Evolutionary conservation across 108 stramenopile genomes (phyloP), one percentile per base, ranked within the genome.

Genomic region (Mediolabrus comicus): DNA sequence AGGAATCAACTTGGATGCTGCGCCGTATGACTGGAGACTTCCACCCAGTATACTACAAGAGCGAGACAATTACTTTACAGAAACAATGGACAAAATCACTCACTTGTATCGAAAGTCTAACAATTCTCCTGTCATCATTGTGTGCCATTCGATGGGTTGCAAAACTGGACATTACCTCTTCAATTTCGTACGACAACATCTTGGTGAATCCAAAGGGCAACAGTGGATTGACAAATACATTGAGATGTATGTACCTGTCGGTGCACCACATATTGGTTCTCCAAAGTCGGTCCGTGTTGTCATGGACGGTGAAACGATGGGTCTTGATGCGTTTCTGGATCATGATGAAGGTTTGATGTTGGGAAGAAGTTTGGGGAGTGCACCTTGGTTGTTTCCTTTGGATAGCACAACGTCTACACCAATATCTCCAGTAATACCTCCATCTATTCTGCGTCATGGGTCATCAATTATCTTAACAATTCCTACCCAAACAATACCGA

Each of bases 301-400:
- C 16, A 77, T 89, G 11, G 51, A 60, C 19, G 88, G 88, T 28
- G 80, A 83, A 32, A 85, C 82, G 43, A 89, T 89, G 86, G 80
- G 86, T 4, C 58, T 89, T 46, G 73, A 74, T 53, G 70, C 80
- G 32, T 89, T 87, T 59, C 58, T 89, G 31, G 72, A 64, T 49
- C 67, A 83, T 33, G 83, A 81, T 24, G 85, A 86, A 57, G 82
- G 65, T 0, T 57, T 87, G 14, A 38, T 58, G 12, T 35, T 89
- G 35, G 76, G 69, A n/a, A 65, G 88, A 2, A 74, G 80, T n/a
- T 69, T 85, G 3, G 88, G 88, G n/a, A 77, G 74, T 59, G 59
- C 49, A 1, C 80, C 84, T 10, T 85, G 82, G 83, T 38, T 87
- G 24, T 65, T 87, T 34, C 88, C 88, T 10, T 39, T 70, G 5